Conservation (phyloP, 768 basidiomycete species). For the Symmetrospora coprosmae region DNA sequence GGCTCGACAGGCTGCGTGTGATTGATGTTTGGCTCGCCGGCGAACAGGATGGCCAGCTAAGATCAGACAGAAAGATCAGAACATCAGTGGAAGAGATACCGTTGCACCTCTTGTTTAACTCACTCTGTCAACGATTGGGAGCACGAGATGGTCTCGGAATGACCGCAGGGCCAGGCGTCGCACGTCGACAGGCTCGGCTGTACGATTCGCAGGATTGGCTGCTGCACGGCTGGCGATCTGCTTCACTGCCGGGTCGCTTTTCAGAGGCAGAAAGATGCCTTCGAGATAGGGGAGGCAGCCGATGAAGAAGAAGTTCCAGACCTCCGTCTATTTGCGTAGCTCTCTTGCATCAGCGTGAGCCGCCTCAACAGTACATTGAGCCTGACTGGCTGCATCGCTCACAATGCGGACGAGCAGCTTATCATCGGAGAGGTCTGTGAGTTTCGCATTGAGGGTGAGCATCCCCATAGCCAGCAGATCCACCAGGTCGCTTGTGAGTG, state of each 20-base stretch:
- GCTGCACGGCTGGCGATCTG: background rate
- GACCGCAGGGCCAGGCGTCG: slow-evolving; percentile 30
- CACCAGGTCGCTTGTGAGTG: slow-evolving; percentile 26
- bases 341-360: background rate
- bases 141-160: slow-evolving; percentile 31
- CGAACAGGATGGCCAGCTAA: slow-evolving; percentile 12
- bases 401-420: slow-evolving; percentile 26
- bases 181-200: slow-evolving; percentile 27
- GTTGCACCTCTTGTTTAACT: background rate
- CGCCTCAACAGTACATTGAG: background rate
- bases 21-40: background rate
- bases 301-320: slow-evolving; percentile 35
- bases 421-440: slow-evolving; percentile 19
- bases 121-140: slow-evolving; percentile 22
- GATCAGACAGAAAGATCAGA: too few relatives aligned
- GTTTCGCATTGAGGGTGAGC: slow-evolving; percentile 29
- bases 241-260: slow-evolving; percentile 24
- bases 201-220: background rate
- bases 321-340: slow-evolving; percentile 25
- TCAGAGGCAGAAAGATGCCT: slow-evolving; percentile 33
- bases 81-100: background rate
- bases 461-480: slow-evolving; percentile 29
- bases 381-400: background rate
- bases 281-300: slow-evolving; percentile 34
- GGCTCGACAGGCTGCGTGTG: slow-evolving; percentile 1